A percentile compares a stretch with the other conserved stretches of the same genome.
Conservation (phyloP, 768 basidiomycete genomes). For the Lactarius tabidus region DNA sequence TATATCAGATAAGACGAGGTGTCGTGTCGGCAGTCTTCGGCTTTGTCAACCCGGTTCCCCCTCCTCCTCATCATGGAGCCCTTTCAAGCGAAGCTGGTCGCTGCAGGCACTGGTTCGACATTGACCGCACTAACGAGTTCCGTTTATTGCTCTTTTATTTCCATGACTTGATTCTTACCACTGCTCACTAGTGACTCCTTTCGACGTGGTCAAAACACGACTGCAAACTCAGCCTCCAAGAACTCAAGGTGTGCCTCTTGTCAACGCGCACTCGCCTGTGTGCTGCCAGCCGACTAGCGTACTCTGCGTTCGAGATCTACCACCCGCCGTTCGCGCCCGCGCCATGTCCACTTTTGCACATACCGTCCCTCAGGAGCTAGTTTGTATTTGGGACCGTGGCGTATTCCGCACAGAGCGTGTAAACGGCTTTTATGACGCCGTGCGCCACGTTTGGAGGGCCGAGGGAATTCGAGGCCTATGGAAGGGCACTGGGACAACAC, state of each 20-base stretch:
- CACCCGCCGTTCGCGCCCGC: constrained; percentile 55
- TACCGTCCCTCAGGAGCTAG: constrained; percentile 57
- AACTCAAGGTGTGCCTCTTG: constrained; percentile 40
- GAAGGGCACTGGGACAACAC: constrained; percentile 90
- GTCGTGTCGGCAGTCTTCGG: too few species aligned
- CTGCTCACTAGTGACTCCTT: constrained; percentile 82
- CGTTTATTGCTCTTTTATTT: constrained; percentile 27
- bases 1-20: neutral
- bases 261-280: constrained; percentile 51
- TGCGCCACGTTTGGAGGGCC: constrained; percentile 70
- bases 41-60: too few species aligned
- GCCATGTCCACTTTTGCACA: constrained; percentile 71
- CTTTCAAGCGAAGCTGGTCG: constrained; percentile 74
- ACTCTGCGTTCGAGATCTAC: constrained; percentile 26
- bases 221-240: constrained; percentile 83
- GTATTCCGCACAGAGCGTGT: constrained; percentile 67
- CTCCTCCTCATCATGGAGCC: constrained; percentile 50
- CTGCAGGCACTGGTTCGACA: constrained; percentile 74
- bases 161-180: neutral
- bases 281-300: constrained; percentile 63
- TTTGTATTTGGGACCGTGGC: constrained; percentile 78
- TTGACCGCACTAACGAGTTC: constrained; percentile 80
- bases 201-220: constrained; percentile 96
- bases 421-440: constrained; percentile 81
- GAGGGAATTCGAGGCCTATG: constrained; percentile 86